Conservation (phyloP, 2,329 filamentous ascomycete genomes). For the Colletotrichum chrysophilum region DNA sequence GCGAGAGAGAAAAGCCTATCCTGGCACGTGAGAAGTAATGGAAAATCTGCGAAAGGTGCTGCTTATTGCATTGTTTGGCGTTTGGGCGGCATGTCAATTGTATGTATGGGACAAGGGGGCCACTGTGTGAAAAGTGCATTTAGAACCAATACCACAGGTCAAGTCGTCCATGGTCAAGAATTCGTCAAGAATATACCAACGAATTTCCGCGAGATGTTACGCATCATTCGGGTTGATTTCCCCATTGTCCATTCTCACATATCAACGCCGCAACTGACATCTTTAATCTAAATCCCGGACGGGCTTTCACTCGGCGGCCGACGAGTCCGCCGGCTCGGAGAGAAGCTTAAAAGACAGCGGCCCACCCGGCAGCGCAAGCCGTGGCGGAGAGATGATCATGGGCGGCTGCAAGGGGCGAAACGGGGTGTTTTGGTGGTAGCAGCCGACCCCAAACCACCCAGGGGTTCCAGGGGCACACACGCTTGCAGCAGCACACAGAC, state of each 20-base stretch:
- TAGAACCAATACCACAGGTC: constrained; percentile 1
- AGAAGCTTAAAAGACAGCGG: not conserved
- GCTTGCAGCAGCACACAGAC: not conserved
- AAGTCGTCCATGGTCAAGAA: not conserved
- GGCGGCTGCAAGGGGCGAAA: not conserved
- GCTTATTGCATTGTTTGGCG: constrained; percentile 23
- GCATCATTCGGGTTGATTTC: not conserved
- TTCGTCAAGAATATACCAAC: not conserved
- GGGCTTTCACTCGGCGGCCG: not conserved
- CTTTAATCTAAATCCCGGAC: not conserved
- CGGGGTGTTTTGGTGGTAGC: constrained; percentile 6
- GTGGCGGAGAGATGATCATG: not conserved
- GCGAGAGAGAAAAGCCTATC: constrained; percentile 93
- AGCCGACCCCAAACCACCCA: not conserved
- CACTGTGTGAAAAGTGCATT: constrained; percentile 17
- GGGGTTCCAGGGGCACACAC: not conserved
- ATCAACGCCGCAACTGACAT: not conserved
- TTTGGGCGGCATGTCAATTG: constrained; percentile 13
- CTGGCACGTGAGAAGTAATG: constrained; percentile 65
- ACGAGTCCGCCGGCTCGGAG: constrained; percentile 6
- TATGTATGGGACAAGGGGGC: constrained; percentile 3
- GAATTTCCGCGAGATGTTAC: not conserved
- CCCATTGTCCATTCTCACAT: not conserved
- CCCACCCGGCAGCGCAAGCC: not conserved
- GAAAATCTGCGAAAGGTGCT: not conserved